Base-by-base conservation (phyloP, 805 yeast species). In the Ogataea ramenticola region DNA sequence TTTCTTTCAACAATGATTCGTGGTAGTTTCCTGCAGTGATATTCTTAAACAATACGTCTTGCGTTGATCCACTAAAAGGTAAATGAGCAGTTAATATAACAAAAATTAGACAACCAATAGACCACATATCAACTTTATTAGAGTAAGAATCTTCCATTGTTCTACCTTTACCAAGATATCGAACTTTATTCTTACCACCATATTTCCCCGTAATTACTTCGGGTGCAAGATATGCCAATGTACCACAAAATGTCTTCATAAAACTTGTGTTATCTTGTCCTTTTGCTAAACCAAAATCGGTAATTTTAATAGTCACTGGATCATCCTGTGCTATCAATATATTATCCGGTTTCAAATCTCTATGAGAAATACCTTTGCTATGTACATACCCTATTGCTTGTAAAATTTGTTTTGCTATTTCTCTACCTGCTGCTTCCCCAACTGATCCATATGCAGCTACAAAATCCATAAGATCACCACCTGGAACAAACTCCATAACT, bases 401-500 rank as follows among this genome's bases (percentile, higher is more conserved):
- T 35, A 93, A 64, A 2, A 91, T 81, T 62, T 93, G 99, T 50
- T 78, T 77, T 2, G 95, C 75, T 22, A 93, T 86, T 47, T 86
- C 96, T 52, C 85, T 81, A 9, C 90, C 86, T 3, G 95, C 93
- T 40, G 80, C 89, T 62, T 93, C 99, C 14, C 91, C 91, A 17
- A 93, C 85, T 2, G 91, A 79, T 15, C 97, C 97, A 62, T 86
- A 84, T 2, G 89, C 86, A 1, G 95, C 91, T 2, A 91, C 95
- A 64, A 87, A 90, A 66, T 93, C 99, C 99, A 93, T 93, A 42
- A 93, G 68, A 62, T 93, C 99, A 22, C 99, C 99, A 30, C 97
- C 97, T 2, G 95, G 82, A 24, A 93, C 95, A 55, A 82, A 86
- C 58, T 93, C 99, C 97, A 93, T 91, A 8, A 93, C 91, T 49